Base-by-base conservation (phyloP, 352 stramenopile species). In the Elongisporangium prolatum region DNA sequence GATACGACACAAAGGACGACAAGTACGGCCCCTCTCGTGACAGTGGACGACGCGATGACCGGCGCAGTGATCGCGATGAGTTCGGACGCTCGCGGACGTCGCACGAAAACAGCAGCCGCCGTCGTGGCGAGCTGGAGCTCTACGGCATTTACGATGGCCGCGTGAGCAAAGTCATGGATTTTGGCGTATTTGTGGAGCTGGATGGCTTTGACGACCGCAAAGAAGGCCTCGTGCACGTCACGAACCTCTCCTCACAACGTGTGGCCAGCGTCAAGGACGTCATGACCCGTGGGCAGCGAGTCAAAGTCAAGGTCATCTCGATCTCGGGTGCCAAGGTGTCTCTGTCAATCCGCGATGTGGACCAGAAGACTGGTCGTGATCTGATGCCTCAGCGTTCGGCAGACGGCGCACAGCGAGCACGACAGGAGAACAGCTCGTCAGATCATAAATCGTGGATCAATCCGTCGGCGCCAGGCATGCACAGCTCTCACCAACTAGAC, bases 261-360 rank as follows among this genome's bases (percentile, higher is more conserved):
- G 77, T 98, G 22, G 69, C 84, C 57, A 88, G 97, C 60, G 75
- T 89, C 20, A 95, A 96, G 55, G 84, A 96, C 53, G 80, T 90
- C 21, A 87, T 98, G 52, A 80, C 84, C 11, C 77, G 86, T 21
- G 89, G 88, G 8, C 82, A 99, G 75, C 71, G 68, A 20, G 95
- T 99, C 5, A 98, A 97, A 71, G 94, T 99, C 58, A 99, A 99
- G 68, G 79, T 99, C 2, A 98, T 99, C 62, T 98, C 90, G 4
- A 89, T 97, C 50, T 82, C 84, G 1, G 84, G 81, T 4, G 67
- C 62, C 2, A 98, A 98, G 63, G 62, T 99, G n/a, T 89, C 93
- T 21, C 80, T 99, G 49, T 98, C 84, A 17, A 97, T 99, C 67
- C 96, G 97, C 56, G 97, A 99, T 74, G 96, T 98, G 13, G 97